phyloP scores from a whole-genome alignment of 2,329 filamentous ascomycete species.

The Fusarium clavum region DNA sequence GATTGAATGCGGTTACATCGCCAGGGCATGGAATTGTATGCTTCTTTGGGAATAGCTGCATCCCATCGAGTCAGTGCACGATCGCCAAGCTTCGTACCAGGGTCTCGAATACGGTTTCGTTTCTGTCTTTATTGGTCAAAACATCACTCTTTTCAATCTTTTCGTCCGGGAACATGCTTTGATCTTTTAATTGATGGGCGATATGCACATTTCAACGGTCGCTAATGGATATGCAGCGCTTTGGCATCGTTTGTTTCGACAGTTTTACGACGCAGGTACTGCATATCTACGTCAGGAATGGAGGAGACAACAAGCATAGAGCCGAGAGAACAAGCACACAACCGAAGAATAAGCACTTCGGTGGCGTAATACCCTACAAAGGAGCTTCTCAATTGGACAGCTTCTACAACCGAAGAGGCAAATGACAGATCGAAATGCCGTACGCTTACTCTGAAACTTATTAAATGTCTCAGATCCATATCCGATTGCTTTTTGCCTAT shows the following conservation, averaged over 20 bases:
- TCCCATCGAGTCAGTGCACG: background rate
- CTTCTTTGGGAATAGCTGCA: background rate
- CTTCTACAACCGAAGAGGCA: background rate
- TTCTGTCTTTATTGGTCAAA: background rate
- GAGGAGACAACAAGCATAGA: background rate
- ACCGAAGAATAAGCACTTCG: background rate
- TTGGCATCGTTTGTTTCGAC: background rate
- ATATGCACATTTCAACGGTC: background rate
- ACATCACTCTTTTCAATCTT: fast-evolving
- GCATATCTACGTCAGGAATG: background rate
- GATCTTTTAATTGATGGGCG: background rate
- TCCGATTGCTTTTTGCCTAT: background rate
- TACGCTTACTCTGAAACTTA: background rate
- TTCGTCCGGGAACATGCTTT: background rate
- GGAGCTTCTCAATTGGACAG: background rate
- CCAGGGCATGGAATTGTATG: background rate
- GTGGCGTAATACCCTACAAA: background rate
- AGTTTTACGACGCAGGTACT: background rate
- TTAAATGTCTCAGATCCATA: constrained; percentile 1
- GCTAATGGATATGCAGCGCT: background rate
- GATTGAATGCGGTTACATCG: background rate
- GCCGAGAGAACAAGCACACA: background rate
- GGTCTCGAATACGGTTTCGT: background rate
- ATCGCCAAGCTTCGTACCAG: background rate
- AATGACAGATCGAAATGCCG: background rate